Percentiles rank a stretch among this genome's conserved stretches.
Conservation (phyloP, 768 basidiomycete genomes). For the Agaricus subrufescens region DNA sequence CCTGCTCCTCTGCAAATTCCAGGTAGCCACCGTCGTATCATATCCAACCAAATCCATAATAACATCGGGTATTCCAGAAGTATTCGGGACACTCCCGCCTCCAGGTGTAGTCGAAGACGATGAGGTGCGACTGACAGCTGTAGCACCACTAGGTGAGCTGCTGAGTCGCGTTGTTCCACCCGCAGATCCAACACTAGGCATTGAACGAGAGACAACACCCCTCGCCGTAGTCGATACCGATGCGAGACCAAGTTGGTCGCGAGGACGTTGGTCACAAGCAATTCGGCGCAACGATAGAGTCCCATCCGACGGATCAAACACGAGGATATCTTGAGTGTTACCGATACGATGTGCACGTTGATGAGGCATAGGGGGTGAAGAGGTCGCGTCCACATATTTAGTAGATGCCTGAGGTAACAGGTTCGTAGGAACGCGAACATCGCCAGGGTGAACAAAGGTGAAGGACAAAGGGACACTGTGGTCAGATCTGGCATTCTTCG, state of each 20-base stretch:
- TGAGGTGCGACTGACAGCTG: conserved; percentile 29
- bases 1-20: conserved; percentile 50
- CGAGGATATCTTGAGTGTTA: conserved; percentile 61
- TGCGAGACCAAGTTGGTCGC: conserved; percentile 20
- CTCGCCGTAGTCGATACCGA: conserved; percentile 25
- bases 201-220: conserved; percentile 53
- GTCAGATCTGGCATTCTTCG: background rate
- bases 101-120: conserved; percentile 23
- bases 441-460: conserved; percentile 42
- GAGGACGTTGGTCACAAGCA: conserved; percentile 33
- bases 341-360: conserved; percentile 27
- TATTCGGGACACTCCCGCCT: background rate
- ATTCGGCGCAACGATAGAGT: conserved; percentile 53
- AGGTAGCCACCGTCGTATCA: conserved; percentile 47
- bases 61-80: background rate
- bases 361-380: conserved; percentile 22
- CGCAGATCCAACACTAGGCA: conserved; percentile 42
- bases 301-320: conserved; percentile 61
- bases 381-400: conserved; percentile 10
- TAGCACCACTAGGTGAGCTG: conserved; percentile 11
- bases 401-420: conserved; percentile 24
- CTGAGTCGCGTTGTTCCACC: background rate
- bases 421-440: conserved; percentile 32
- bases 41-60: background rate
- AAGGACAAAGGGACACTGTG: conserved; percentile 44